Evolutionary conservation across 2,329 filamentous ascomycete genomes (phyloP).

Genomic region (Ilyonectria mors-panacis): DNA sequence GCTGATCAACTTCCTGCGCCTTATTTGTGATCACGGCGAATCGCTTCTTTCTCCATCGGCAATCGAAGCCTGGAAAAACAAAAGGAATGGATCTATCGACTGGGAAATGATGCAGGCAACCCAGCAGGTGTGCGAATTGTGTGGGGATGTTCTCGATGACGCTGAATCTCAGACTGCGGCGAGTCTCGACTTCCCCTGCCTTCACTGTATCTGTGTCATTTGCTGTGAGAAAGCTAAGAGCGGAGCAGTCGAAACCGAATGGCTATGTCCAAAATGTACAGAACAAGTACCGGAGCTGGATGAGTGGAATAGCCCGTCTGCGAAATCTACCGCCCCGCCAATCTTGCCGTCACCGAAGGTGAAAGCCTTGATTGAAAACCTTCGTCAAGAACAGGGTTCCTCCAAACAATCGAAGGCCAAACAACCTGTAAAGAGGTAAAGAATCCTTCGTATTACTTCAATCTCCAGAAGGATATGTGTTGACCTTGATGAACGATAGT

Average conservation of each 20-base stretch:
- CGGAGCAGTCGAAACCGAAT: neutral
- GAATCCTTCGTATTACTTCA: neutral
- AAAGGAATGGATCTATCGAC: neutral
- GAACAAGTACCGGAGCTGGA: neutral
- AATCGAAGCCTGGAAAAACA: neutral
- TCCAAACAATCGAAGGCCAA: too few relatives aligned
- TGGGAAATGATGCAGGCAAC: neutral
- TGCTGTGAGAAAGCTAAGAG: neutral
- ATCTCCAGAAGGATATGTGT: neutral
- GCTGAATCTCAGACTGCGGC: neutral
- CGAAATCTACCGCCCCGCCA: neutral
- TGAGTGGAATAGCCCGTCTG: neutral
- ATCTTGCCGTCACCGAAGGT: neutral
- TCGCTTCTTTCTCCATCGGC: neutral
- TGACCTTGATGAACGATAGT: neutral
- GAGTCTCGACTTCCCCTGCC: neutral
- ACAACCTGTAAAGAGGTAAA: too few relatives aligned
- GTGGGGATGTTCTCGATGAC: neutral
- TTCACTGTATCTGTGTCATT: neutral
- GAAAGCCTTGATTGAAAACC: neutral
- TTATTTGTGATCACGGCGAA: constrained; percentile 29
- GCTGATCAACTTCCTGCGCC: constrained; percentile 13
- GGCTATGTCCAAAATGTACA: neutral
- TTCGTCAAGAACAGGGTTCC: neutral
- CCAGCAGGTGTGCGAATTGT: neutral